Base-by-base conservation (phyloP, 2,329 filamentous ascomycete genomes). In the Lasiodiplodia hormozganensis region DNA sequence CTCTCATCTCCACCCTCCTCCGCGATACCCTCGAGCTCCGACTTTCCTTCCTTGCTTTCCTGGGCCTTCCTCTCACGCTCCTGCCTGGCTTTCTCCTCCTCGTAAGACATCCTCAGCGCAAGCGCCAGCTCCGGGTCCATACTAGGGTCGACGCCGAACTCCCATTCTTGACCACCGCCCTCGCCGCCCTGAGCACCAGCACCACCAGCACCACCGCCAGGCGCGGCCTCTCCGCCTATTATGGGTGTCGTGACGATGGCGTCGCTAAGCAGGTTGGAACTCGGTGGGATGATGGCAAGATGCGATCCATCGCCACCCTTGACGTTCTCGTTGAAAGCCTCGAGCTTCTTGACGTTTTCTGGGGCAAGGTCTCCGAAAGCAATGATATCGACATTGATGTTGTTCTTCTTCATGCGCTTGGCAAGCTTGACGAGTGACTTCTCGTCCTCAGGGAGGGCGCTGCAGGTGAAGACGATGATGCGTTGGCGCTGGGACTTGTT, bases 331-430 rank as follows among this genome's bases (percentile, higher is more conserved):
- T 97, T 94, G 85, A 99, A 99, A 34, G 92, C 91, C 77, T 93
- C 90, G 66, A 99, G 89, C 84, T 98, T 98, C 79, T 92, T 89
- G 67, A 92, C 92, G 71, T 91, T 93, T 73, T 97, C 93, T 74
- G 94, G 92, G 73, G 96, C 93, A 65, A 97, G 87, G 75, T 99
- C 95, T 73, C 96, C 96, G 76, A 99, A 99, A 57, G 95, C 89
- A 70, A 99, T 88, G 76, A 99, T 95, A 81, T 99, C 96, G 77
- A 99, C 92, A 70, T 90, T 92, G 70, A 97, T 92, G 81, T 91
- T 92, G 87, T 99, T 99, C 89, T 98, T 99, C 94, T 98, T 98
- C 92, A 97, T 96, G 84, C 96, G 96, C 85, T 96, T 97, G 54
- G 96, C 94, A 36, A 99, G 87, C 77, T 93, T 92, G 71, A 94